Conservation (phyloP, 768 basidiomycete genomes). For the Trametes meyenii region DNA sequence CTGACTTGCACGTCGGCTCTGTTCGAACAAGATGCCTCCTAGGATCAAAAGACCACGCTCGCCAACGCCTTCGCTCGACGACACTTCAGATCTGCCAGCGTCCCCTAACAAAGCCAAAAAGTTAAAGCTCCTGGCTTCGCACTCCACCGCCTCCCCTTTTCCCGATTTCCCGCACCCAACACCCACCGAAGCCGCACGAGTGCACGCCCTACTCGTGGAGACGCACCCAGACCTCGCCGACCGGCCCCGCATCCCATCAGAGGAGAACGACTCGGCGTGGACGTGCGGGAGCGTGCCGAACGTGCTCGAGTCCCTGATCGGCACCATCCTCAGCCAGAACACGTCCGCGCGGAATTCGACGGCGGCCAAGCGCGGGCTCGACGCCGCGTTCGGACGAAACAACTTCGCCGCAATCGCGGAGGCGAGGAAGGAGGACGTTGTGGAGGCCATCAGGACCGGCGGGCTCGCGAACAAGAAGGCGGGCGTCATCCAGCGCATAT, state of each 20-base stretch:
- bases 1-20: background rate
- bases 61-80: conserved; percentile 9
- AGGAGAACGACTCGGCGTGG: conserved; percentile 42
- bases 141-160: conserved; percentile 48
- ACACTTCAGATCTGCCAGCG: background rate
- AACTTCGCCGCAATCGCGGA: conserved; percentile 52
- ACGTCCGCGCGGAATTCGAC: conserved; percentile 54
- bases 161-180: conserved; percentile 50
- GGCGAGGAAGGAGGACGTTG: conserved; percentile 46
- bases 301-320: conserved; percentile 60
- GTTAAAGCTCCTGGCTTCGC: conserved; percentile 50
- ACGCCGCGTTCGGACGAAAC: conserved; percentile 51
- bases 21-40: conserved; percentile 18
- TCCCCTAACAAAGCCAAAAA: conserved; percentile 44
- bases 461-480: conserved; percentile 66
- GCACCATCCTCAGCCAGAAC: conserved; percentile 63
- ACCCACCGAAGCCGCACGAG: conserved; percentile 41
- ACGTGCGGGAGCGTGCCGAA: conserved; percentile 53
- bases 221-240: conserved; percentile 34
- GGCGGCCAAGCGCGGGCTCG: conserved; percentile 51
- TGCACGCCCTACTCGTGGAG: conserved; percentile 45
- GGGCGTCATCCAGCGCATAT: conserved; percentile 52
- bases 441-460: conserved; percentile 53
- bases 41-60: conserved; percentile 26
- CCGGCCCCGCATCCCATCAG: conserved; percentile 32